Base-by-base conservation (phyloP, 305 asterid species). In the Salvia sclarea region DNA sequence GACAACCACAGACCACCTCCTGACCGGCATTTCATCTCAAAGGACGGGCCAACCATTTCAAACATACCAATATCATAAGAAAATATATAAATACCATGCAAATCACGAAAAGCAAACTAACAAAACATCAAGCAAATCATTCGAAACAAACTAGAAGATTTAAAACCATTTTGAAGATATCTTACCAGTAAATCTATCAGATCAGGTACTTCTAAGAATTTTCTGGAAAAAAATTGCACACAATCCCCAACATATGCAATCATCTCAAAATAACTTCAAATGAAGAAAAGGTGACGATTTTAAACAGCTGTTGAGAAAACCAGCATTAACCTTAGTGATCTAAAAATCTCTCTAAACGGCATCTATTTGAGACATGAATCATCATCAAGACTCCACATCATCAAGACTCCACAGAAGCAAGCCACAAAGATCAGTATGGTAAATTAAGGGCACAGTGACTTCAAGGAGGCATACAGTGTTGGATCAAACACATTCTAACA, bases 1-100 rank as follows among this genome's bases (percentile, higher is more conserved):
- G 38, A 64, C 76, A 49, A 75, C 54, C 77, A 78, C 78, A 73
- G 14, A 75, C 48, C 78, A 78, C 78, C 85, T 66, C 83, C 75
- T 31, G 5, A 7, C 61, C 35, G 25, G 43, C 61, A 68, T 48
- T 25, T 18, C 41, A 69, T 68, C 77, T 64, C 74, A 48, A 53
- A 69, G 17, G 61, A 54, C 70, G 16, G 57, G 55, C 70, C 76
- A 72, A 77, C 73, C 79, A 71, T 60, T 72, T 70, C 65, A 45
- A 57, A 70, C 17, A 56, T 33, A 30, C 52, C 25, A 31, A 31
- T 22, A 22, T 8, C 7, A 53, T 24, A 13, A 44, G 13, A 58
- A 45, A 24, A 41, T 9, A 11, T 62, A 48, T 1, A 35, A 47
- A 76, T 20, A 64, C 48, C 24, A 49, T 54, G 48, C 41, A 59